Evolutionary conservation across 441 rosid species (phyloP).

Genomic region (Biscutella auriculata): DNA sequence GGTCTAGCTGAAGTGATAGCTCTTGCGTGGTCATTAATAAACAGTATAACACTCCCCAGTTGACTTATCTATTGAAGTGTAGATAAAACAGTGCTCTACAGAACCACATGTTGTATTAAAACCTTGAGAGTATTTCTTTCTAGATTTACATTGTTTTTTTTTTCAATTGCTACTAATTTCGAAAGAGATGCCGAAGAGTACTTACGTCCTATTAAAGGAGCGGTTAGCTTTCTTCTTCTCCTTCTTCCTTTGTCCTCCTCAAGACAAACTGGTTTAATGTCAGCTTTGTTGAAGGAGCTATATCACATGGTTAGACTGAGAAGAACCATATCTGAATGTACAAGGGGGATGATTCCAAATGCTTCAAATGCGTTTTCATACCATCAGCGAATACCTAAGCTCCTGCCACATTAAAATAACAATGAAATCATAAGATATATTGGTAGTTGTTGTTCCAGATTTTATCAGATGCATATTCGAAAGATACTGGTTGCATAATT

Average conservation of each 20-base stretch:
- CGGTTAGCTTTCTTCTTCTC: not conserved
- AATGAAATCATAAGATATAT: not conserved
- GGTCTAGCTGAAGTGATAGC: too few species aligned
- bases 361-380: not conserved
- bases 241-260: not conserved
- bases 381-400: slow-evolving; percentile 46
- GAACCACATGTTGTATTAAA: slow-evolving; percentile 9
- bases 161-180: not conserved
- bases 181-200: not conserved
- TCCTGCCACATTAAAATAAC: slow-evolving; percentile 24
- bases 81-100: not conserved
- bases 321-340: slow-evolving; percentile 13
- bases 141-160: slow-evolving; percentile 9
- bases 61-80: too few species aligned
- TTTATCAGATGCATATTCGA: not conserved
- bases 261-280: not conserved
- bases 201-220: too few species aligned
- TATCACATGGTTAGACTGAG: not conserved
- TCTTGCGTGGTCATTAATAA: too few species aligned
- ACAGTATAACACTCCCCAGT: too few species aligned
- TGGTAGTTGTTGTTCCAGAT: not conserved
- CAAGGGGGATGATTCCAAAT: slow-evolving; percentile 1
- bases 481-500: not conserved
- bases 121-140: slow-evolving; percentile 9
- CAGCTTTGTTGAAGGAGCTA: slow-evolving; percentile 1